These are phyloP conservation scores for Pythium insidiosum DNA, from an alignment of 352 stramenopile species.

Conservation along the genomic window DNA sequence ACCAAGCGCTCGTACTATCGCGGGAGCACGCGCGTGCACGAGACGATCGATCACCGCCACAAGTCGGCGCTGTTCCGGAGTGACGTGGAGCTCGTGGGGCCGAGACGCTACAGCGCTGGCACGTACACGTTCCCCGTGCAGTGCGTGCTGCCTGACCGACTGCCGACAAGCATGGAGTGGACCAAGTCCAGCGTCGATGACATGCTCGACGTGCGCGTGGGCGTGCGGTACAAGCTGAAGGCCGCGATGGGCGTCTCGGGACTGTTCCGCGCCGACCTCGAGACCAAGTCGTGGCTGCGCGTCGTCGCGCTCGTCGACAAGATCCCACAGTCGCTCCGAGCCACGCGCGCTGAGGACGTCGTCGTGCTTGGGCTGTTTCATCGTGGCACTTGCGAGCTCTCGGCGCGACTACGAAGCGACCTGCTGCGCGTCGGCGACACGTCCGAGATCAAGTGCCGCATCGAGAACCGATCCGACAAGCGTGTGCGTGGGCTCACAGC, in stretches of 20 bases:
- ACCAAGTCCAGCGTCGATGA: conserved; percentile 1
- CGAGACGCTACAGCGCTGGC: conserved; percentile 4
- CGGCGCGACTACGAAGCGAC: conserved; percentile 4
- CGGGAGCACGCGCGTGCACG: background rate
- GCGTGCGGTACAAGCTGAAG: conserved; percentile 11
- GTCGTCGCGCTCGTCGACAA: conserved; percentile 1
- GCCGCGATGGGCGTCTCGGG: conserved; percentile 1
- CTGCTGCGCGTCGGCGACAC: conserved; percentile 8
- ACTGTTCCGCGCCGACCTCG: conserved; percentile 5
- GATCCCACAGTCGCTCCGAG: background rate
- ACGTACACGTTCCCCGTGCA: conserved; percentile 9
- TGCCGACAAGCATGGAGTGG: conserved; percentile 7
- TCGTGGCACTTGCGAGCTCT: conserved; percentile 5
- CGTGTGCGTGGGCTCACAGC: conserved; percentile 4
- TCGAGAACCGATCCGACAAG: conserved; percentile 11
- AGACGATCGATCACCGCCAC: conserved; percentile 7
- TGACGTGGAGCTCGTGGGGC: background rate
- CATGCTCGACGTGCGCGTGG: conserved; percentile 7
- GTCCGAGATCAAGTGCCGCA: conserved; percentile 10
- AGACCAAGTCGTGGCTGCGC: background rate
- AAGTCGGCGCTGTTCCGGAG: conserved; percentile 9
- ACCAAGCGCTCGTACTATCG: background rate
- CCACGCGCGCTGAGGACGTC: conserved; percentile 1
- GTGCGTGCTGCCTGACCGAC: conserved; percentile 1
- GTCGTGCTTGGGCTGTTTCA: conserved; percentile 6